phyloP scores from a whole-genome alignment of 495 filamentous ascomycete genomes.

The Astrothelium subdiscretum region DNA sequence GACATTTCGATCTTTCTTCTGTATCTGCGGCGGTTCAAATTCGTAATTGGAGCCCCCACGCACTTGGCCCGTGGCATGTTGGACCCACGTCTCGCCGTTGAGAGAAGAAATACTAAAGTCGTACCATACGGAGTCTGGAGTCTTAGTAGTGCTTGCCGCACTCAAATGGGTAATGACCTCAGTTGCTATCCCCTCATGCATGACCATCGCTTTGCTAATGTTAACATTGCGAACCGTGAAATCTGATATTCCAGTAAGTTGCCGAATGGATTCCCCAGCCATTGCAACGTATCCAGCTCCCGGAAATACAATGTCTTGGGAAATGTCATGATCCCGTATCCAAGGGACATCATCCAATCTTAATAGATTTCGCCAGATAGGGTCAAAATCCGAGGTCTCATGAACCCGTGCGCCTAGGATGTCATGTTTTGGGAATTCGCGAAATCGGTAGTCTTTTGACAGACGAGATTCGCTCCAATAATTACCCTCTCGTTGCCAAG shows the following conservation, averaged over 20 bases:
- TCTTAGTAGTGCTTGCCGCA: background rate
- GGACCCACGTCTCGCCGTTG: background rate
- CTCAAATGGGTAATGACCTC: background rate
- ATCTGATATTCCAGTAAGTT: background rate
- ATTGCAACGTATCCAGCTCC: conserved; percentile 33
- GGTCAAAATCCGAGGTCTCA: conserved; percentile 37
- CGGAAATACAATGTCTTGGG: conserved; percentile 31
- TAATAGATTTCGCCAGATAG: conserved; percentile 24
- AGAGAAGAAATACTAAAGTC: background rate
- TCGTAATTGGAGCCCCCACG: background rate
- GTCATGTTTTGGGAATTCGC: conserved; percentile 37
- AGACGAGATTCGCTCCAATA: conserved; percentile 21
- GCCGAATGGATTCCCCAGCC: conserved; percentile 28
- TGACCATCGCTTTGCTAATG: background rate
- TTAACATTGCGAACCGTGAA: background rate
- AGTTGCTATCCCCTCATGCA: background rate
- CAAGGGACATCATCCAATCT: conserved; percentile 32
- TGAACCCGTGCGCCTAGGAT: conserved; percentile 40
- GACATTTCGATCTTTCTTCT: background rate
- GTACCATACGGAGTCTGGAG: background rate
- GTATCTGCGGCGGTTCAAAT: background rate
- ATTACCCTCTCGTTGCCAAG: background rate
- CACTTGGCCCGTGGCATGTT: conserved; percentile 2
- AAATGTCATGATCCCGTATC: conserved; percentile 32
- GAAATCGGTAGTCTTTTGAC: conserved; percentile 36